These are phyloP conservation scores for Teunomyces cretensis DNA, from an alignment of 805 yeast species.

Conservation along the genomic window DNA sequence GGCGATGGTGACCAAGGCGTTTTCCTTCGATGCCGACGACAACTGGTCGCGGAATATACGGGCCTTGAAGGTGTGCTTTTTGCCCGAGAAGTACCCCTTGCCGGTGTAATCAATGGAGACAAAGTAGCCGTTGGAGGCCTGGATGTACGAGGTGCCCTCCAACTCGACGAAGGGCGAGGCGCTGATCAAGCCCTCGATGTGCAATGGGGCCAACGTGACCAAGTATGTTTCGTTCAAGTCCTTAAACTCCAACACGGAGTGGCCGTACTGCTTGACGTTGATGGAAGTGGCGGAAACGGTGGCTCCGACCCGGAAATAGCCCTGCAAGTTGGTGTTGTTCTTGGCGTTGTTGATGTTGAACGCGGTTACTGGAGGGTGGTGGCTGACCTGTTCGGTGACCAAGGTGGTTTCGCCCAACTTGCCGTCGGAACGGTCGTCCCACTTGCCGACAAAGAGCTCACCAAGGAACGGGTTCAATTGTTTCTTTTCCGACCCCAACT, in stretches of 20 bases:
- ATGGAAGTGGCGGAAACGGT: slow-evolving; percentile 74
- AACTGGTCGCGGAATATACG: slow-evolving; percentile 59
- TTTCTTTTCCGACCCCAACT: slow-evolving; percentile 93
- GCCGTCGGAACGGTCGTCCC: slow-evolving; percentile 57
- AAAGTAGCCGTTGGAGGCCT: slow-evolving; percentile 73
- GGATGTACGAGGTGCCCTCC: slow-evolving; percentile 85
- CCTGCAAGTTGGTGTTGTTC: slow-evolving; percentile 70
- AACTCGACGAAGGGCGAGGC: slow-evolving; percentile 95
- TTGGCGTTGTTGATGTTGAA: slow-evolving; percentile 76
- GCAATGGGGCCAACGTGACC: slow-evolving; percentile 90
- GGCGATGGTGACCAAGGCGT: slow-evolving; percentile 71
- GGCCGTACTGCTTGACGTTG: slow-evolving; percentile 89
- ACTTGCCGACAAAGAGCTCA: slow-evolving; percentile 87
- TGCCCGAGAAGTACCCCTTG: slow-evolving; percentile 93
- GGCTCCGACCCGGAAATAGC: slow-evolving; percentile 87
- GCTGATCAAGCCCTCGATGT: slow-evolving; percentile 87
- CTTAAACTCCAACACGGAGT: slow-evolving; percentile 69
- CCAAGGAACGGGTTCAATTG: slow-evolving; percentile 96
- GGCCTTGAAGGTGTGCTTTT: slow-evolving; percentile 90
- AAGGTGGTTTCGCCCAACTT: slow-evolving; percentile 74
- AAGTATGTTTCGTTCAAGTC: slow-evolving; percentile 66
- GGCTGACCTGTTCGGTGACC: slow-evolving; percentile 90
- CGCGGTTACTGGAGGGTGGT: slow-evolving; percentile 98
- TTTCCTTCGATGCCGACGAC: slow-evolving; percentile 50
- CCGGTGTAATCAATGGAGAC: slow-evolving; percentile 81